Base-by-base conservation (phyloP, 176 grass and related monocot genomes). In the Oryza rufipogon region DNA sequence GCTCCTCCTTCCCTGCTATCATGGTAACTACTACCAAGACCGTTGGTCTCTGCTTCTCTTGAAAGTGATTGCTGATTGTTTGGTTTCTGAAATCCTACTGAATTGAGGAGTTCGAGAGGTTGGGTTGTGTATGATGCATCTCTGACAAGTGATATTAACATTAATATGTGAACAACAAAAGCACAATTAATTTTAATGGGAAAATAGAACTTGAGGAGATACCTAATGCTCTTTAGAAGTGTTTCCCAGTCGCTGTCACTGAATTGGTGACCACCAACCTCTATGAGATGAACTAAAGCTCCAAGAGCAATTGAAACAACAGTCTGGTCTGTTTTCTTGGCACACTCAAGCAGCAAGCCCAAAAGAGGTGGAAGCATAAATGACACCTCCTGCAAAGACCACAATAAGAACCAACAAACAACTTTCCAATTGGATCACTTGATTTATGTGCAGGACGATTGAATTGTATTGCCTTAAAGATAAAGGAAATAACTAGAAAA, bases 361-460 rank as follows among this genome's bases (percentile, higher is more conserved):
- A 99, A 86, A 78, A 99, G 88, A 61, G 93, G 97, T 70, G 97
- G 97, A 84, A 99, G 97, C 97, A 99, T 99, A 88, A 99, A 99
- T 36, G 90, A 96, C 36, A 99, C 97, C 90, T 99, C 97, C 93
- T 97, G 78, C 15, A 86, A 88, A 82, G 58, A 61, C 66, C 16
- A 91, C 63, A 83, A 75, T 64, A 20, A 80, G 32, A 72, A 89
- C 47, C 42, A 78, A 89, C 52, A 80, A 77, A 85, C 33, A 82
- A 84, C 17, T 65, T 82, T 88, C 15, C 58, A 72, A n/a, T n/a
- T 71, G 36, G 15, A 47, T 75, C 34, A 49, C 68, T 76, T 86
- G 23, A 66, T 78, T 47, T 56, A 75, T 66, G 6, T 72, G 78
- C 44, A 65, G 44, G 33, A 66, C 51, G 45, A 70, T n/a, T 66